phyloP scores from a whole-genome alignment of 768 basidiomycete genomes.

The Lepiota brunneoincarnata region DNA sequence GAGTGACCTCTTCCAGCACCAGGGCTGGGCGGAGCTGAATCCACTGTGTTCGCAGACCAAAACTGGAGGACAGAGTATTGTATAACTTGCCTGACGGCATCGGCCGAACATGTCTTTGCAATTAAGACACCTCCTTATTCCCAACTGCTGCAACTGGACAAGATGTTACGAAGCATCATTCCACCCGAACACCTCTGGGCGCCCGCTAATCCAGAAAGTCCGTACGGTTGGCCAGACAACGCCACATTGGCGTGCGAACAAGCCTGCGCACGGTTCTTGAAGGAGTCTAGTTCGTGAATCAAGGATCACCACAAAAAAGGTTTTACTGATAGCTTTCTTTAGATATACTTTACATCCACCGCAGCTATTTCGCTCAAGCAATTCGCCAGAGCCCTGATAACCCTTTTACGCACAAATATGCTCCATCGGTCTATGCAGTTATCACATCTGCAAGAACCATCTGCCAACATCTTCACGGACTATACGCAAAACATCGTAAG shows the following conservation, averaged over 20 bases:
- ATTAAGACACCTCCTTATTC: slow-evolving; percentile 37
- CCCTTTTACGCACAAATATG: slow-evolving; percentile 43
- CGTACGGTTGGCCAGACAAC: slow-evolving; percentile 38
- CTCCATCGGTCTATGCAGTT: slow-evolving; percentile 41
- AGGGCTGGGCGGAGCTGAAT: background rate
- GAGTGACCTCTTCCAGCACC: slow-evolving; percentile 17
- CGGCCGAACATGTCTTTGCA: slow-evolving; percentile 41
- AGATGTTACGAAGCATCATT: slow-evolving; percentile 47
- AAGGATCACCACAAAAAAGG: background rate
- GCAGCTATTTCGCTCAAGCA: slow-evolving; percentile 48
- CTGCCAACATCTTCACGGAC: slow-evolving; percentile 38
- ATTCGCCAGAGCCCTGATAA: slow-evolving; percentile 37
- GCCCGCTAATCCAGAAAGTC: slow-evolving; percentile 30
- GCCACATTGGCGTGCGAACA: slow-evolving; percentile 39
- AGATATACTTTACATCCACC: slow-evolving; percentile 47
- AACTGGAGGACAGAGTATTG: slow-evolving; percentile 45
- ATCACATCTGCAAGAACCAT: slow-evolving; percentile 37
- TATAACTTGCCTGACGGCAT: slow-evolving; percentile 41
- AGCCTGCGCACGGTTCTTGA: slow-evolving; percentile 35
- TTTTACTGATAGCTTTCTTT: background rate
- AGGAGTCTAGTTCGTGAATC: slow-evolving; percentile 43
- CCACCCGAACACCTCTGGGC: slow-evolving; percentile 42
- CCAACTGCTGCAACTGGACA: slow-evolving; percentile 46
- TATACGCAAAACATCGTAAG: slow-evolving; percentile 34
- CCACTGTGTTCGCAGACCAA: slow-evolving; percentile 28